Percentiles rank a stretch among this genome's conserved stretches.
Conservation (phyloP, 805 yeast species). For the Yarrowia porcina region DNA sequence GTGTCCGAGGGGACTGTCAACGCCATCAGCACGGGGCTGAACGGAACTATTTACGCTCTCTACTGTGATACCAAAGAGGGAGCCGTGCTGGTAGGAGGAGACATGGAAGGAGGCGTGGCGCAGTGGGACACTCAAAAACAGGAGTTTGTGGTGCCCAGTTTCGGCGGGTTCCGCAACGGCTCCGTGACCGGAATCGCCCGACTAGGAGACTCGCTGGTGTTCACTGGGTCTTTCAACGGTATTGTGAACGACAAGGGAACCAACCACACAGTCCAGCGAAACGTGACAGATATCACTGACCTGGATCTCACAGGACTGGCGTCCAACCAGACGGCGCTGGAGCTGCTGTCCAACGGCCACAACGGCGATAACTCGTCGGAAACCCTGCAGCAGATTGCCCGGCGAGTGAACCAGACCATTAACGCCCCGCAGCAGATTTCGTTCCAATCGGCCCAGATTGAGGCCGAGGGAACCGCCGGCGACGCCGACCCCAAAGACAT, state of each 20-base stretch:
- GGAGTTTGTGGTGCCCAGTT: constrained; percentile 51
- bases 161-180: constrained; percentile 68
- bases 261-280: constrained; percentile 11
- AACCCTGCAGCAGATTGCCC: constrained; percentile 45
- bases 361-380: constrained; percentile 45
- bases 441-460: constrained; percentile 32
- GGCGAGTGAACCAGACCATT: constrained; percentile 45
- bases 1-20: constrained; percentile 32
- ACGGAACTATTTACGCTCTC: constrained; percentile 47
- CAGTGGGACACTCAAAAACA: constrained; percentile 53
- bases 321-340: background rate
- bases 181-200: constrained; percentile 64
- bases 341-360: background rate
- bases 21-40: constrained; percentile 29
- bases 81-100: constrained; percentile 77
- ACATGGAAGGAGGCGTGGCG: constrained; percentile 61
- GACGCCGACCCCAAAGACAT: constrained; percentile 36
- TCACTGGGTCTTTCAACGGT: constrained; percentile 73
- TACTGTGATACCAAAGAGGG: constrained; percentile 48
- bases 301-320: constrained; percentile 12
- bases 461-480: constrained; percentile 31
- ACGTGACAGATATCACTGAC: constrained; percentile 26
- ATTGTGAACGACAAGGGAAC: constrained; percentile 51
- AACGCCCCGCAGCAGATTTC: constrained; percentile 30
- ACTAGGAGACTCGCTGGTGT: constrained; percentile 51